Base-by-base conservation (phyloP, 257 asterid species). In the Solanum tarapatanum region DNA sequence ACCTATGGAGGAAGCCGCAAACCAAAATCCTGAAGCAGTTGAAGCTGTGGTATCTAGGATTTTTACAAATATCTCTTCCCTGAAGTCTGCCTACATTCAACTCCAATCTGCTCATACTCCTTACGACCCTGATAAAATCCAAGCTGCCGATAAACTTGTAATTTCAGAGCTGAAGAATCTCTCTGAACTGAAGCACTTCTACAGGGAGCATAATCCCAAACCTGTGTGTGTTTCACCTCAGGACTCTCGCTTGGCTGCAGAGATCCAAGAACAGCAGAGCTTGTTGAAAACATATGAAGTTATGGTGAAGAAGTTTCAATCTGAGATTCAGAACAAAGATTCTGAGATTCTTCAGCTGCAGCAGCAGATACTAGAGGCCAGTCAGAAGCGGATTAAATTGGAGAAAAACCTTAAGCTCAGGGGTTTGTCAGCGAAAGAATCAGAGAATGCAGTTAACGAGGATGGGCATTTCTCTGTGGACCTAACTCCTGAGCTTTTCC, bases 281-380 rank as follows among this genome's bases (percentile, higher is more conserved):
- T 91, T 97, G 84, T 87, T 97, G 89, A 97, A 94, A 90, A 97
- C 99, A 4, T 97, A 97, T 7, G 98, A 97, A 92, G 99, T 97
- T 88, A 97, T 97, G 99, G 99, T 97, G 30, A 97, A 95, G 88
- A 97, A 97, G 84, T 97, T 97, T 76, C 99, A 96, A 90, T 97
- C 99, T n/a, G 99, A 97, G 92, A 96, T 97, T 87, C 98, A 96
- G 92, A 95, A 97, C 85, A 97, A 96, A 90, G 99, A 97, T 90
- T 89, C 99, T 14, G 99, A 97, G 92, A 92, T 96, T 48, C 68
- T 87, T 90, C 99, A 95, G 82, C 82, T 96, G 86, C 98, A 96
- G 93, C 98, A 96, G 91, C 96, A 92, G 92, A 97, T 96, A 88
- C 99, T 93, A 88, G 99, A 97, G 90, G 96, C 98, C n/a, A 92